Base-by-base conservation (phyloP, 257 asterid species). In the Verbena officinalis region DNA sequence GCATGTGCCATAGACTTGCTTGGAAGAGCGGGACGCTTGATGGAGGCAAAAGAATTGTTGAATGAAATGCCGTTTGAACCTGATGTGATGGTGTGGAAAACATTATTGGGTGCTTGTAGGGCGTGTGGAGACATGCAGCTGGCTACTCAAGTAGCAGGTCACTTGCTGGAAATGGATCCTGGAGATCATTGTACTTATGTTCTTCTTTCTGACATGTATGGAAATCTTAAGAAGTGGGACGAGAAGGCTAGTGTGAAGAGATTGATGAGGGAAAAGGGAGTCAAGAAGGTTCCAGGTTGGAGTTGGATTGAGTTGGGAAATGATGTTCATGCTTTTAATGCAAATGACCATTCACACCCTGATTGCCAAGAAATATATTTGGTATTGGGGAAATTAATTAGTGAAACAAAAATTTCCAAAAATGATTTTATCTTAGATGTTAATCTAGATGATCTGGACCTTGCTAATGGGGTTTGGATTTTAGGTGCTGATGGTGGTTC, bases 1-100 rank as follows among this genome's bases (percentile, higher is more conserved):
- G 96, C 98, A 4, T 91, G 98, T 71, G 87, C 90, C 1, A 45
- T 91, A 53, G 96, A 91, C 83, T 74, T 91, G 73, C 88, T 91
- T 2, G 98, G 98, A 39, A 81, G 98, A 69, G 94, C 90, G 10
- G 88, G 95, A 15, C 86, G 80, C 39, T 42, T 91, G 11, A 64
- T 13, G 62, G 91, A 84, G 69, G 95, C 95, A 34, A 83, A 84
- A 50, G 81, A 75, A 56, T 68, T 91, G 55, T 69, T 91, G n/a
- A 62, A 75, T 27, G 83, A 84, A 59, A 86, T 91, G 98, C 91
- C 91, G 19, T 86, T 80, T 61, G 69, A 83, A 63, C 90, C 98
- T 5, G 80, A 84, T 75, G 84, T 72, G 13, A 83, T 84, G 91
- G 90, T 91, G 70, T 91, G 77, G 96, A 91, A 81, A 83, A 88